Evolutionary conservation across 208 protist species (phyloP).

Genomic region (Leishmania arabica): DNA sequence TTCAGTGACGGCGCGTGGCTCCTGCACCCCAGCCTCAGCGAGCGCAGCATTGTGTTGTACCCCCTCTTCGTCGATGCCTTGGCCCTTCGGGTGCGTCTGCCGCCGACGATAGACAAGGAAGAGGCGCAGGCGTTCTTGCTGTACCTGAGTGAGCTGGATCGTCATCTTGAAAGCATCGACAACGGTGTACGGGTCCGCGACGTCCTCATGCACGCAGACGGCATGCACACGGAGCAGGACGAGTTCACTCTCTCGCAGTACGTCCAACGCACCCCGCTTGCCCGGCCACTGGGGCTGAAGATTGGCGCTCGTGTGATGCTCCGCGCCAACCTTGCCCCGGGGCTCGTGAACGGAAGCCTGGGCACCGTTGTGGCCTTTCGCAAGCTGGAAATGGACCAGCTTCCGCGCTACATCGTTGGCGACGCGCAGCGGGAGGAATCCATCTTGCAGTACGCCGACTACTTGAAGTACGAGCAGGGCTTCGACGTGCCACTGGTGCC

Average conservation of each 20-base stretch:
- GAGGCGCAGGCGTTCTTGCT: conserved; percentile 41
- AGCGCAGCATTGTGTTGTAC: conserved; percentile 70
- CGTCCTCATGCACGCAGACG: conserved; percentile 55
- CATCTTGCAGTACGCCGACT: conserved; percentile 63
- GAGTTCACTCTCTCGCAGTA: conserved; percentile 71
- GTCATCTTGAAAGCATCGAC: conserved; percentile 9
- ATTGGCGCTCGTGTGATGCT: conserved; percentile 87
- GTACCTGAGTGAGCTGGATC: conserved; percentile 33
- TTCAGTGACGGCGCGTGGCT: conserved; percentile 32
- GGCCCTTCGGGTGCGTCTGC: conserved; percentile 78
- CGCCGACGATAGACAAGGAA: conserved; percentile 40
- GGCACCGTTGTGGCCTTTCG: conserved; percentile 87
- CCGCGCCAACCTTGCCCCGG: conserved; percentile 65
- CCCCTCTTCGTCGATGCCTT: conserved; percentile 80
- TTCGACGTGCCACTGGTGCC: conserved; percentile 60
- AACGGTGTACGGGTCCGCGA: conserved; percentile 61
- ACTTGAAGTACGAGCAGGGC: conserved; percentile 65
- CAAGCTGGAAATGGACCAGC: conserved; percentile 35
- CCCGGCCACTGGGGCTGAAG: conserved; percentile 54
- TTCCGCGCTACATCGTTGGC: conserved; percentile 47
- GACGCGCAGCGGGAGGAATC: conserved; percentile 41
- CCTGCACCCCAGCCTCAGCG: conserved; percentile 9
- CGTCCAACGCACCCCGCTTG: conserved; percentile 58
- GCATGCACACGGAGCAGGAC: conserved; percentile 81
- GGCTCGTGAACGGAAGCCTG: conserved; percentile 86